These are phyloP conservation scores for Trypanosoma congolense DNA, from an alignment of 208 protist genomes.

Conservation along the genomic window DNA sequence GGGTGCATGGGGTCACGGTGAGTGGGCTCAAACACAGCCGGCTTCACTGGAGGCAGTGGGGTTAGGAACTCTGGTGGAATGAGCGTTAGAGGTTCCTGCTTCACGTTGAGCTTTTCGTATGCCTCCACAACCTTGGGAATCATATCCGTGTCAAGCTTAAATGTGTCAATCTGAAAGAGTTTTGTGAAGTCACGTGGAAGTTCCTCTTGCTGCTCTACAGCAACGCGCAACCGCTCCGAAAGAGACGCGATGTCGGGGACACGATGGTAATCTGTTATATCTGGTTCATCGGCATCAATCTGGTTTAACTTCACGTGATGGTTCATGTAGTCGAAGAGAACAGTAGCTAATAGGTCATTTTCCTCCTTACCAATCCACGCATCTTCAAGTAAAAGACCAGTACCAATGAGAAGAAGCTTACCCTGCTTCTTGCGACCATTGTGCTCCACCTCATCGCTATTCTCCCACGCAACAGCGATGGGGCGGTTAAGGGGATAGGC, in stretches of 20 bases:
- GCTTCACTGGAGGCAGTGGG: slow-evolving; percentile 92
- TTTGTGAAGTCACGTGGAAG: slow-evolving; percentile 92
- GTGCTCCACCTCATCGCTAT: slow-evolving; percentile 60
- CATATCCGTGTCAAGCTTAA: slow-evolving; percentile 92
- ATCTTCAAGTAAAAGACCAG: slow-evolving; percentile 89
- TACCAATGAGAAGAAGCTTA: slow-evolving; percentile 89
- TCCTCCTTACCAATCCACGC: slow-evolving; percentile 92
- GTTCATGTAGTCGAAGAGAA: slow-evolving; percentile 87
- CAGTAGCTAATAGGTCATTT: slow-evolving; percentile 82
- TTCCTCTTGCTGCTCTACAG: slow-evolving; percentile 94
- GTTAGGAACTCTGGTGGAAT: slow-evolving; percentile 95
- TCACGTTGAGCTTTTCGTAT: slow-evolving; percentile 89
- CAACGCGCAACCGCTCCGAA: slow-evolving; percentile 89
- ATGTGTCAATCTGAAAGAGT: slow-evolving; percentile 91
- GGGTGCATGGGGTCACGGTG: slow-evolving; percentile 88
- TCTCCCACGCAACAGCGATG: slow-evolving; percentile 81
- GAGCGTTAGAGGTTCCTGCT: slow-evolving; percentile 92
- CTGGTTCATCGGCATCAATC: slow-evolving; percentile 93
- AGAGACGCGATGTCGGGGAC: slow-evolving; percentile 93
- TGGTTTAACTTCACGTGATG: slow-evolving; percentile 88
- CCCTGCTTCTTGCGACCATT: slow-evolving; percentile 77
- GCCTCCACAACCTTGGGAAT: slow-evolving; percentile 91
- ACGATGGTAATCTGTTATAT: slow-evolving; percentile 93
- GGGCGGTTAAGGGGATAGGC: slow-evolving; percentile 94
- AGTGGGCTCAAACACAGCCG: slow-evolving; percentile 92